Evolutionary conservation across 192 early-diverging fungal species (phyloP), one percentile per base, ranked within the genome.

Genomic region (Chytriomyces sp.): DNA sequence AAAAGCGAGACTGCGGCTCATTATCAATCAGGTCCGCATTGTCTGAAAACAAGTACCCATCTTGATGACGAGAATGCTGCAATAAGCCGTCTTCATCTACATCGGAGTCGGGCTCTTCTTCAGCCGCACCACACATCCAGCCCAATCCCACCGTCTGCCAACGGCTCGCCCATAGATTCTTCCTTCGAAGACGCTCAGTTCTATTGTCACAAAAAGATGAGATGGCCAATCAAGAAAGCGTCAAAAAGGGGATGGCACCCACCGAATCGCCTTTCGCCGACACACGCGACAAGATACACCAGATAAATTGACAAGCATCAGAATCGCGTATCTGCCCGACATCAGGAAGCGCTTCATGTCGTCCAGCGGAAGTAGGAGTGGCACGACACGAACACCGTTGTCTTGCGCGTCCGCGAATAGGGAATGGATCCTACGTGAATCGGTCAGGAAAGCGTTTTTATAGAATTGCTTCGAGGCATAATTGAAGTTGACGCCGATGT

Each of bases 311-410:
- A 96, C 91, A 2, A 96, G 82, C 22, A 94, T 76, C 22, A 96
- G 82, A 38, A 91, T 85, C 0, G 88, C 93, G 73, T 91, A 96
- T 37, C 84, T 78, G 59, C 85, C 84, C 55, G 87, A 87, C 41
- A 89, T 82, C 41, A 96, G 72, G 68, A 96, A 96, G 30, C 93
- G 86, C 53, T 92, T 88, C 70, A 95, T 88, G 64, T 96, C 93
- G 52, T 93, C 88, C 60, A 93, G 77, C 25, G 90, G 86, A 25
- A 96, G 83, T 19, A 82, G 80, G 70, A 93, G 78, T 67, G 90
- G 83, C 14, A 95, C 87, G 4, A 96, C 86, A 41, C 90, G 88
- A 41, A 95, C 79, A 39, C 86, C 82, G 64, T 82, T 75, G 19
- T 87, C 85, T 22, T 87, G 86, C 14, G 93, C 93, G 25, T 80